These are phyloP conservation scores for Gossypium stocksii DNA, from an alignment of 345 rosid species.

Conservation along the genomic window DNA sequence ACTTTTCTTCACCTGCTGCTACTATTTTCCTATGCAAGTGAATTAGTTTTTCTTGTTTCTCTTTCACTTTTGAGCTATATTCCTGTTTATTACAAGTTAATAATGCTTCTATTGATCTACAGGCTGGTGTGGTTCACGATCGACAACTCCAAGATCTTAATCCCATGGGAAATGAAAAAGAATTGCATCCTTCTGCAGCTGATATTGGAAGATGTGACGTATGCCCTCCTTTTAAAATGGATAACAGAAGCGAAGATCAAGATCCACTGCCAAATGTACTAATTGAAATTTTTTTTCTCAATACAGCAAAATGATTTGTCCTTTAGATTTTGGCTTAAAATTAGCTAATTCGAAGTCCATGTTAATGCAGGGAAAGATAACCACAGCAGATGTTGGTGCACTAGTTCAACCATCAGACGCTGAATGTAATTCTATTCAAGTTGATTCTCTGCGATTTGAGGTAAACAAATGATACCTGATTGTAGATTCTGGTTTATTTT, in stretches of 20 bases:
- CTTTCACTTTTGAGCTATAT: conserved; percentile 7
- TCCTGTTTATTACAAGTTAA: neutral
- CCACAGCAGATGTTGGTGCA: conserved; percentile 24
- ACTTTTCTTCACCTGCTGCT: too few species aligned
- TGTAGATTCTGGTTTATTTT: neutral
- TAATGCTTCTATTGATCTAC: conserved; percentile 23
- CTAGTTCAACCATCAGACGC: conserved; percentile 32
- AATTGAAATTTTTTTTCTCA: conserved; percentile 2
- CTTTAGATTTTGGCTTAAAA: neutral
- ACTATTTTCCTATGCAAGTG: neutral
- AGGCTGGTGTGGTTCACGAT: conserved; percentile 30
- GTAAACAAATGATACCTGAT: conserved; percentile 31
- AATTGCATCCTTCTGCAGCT: conserved; percentile 18
- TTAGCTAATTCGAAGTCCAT: conserved; percentile 1
- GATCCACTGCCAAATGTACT: conserved; percentile 36
- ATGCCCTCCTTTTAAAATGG: conserved; percentile 25
- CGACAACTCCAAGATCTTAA: conserved; percentile 21
- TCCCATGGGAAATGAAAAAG: conserved; percentile 22
- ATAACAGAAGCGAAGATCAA: conserved; percentile 23
- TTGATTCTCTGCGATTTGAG: conserved; percentile 69
- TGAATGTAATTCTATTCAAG: conserved; percentile 28
- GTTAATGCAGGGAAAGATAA: conserved; percentile 40
- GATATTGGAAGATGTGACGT: conserved; percentile 21
- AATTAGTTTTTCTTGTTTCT: neutral
- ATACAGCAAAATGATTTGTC: conserved; percentile 1